These are phyloP conservation scores for Lecanicillium sp. DNA, from an alignment of 2,329 filamentous ascomycete species.

Conservation along the genomic window DNA sequence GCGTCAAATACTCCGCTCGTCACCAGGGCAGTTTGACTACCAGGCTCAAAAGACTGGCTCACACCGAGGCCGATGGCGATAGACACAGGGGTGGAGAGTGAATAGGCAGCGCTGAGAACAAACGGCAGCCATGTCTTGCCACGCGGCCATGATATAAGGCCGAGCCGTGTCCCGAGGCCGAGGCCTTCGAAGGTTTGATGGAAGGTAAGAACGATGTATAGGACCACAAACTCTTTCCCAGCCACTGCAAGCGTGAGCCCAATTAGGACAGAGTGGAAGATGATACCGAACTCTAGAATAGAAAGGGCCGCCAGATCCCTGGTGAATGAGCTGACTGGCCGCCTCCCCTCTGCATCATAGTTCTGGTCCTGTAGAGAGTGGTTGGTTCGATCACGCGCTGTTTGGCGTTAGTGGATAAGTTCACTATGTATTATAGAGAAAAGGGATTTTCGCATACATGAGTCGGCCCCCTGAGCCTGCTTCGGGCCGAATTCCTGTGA, in stretches of 20 bases:
- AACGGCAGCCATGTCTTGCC: constrained; percentile 37
- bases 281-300: constrained; percentile 52
- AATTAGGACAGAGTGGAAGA: constrained; percentile 58
- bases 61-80: constrained; percentile 42
- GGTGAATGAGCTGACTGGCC: constrained; percentile 23
- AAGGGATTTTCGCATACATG: too few relatives aligned
- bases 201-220: constrained; percentile 55
- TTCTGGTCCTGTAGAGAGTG: too few relatives aligned
- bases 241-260: constrained; percentile 55
- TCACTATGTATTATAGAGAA: too few relatives aligned
- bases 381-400: too few relatives aligned
- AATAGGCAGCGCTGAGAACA: constrained; percentile 38
- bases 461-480: too few relatives aligned
- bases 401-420: too few relatives aligned
- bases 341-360: too few relatives aligned
- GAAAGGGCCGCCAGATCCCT: constrained; percentile 37
- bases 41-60: constrained; percentile 21
- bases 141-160: constrained; percentile 43
- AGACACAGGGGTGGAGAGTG: constrained; percentile 43
- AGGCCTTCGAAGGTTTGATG: constrained; percentile 58
- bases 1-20: constrained; percentile 78
- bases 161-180: constrained; percentile 53
- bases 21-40: constrained; percentile 38
- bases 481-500: too few relatives aligned
- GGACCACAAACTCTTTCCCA: constrained; percentile 45